These are phyloP conservation scores for Heritiera littoralis DNA, from an alignment of 345 rosid genomes.

Conservation along the genomic window DNA sequence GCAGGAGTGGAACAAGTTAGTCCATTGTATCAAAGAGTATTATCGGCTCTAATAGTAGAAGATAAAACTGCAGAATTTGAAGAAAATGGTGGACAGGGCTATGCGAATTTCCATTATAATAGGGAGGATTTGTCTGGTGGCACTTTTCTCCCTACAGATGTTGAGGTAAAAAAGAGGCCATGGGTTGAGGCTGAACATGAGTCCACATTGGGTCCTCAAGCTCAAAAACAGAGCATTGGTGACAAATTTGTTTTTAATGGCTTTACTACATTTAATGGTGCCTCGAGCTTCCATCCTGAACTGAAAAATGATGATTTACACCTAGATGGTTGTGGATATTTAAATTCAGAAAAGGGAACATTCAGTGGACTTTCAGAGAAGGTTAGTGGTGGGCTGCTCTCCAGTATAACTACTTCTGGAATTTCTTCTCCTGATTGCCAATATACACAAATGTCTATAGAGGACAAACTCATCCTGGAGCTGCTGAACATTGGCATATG, in stretches of 20 bases:
- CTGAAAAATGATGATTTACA: slow-evolving; percentile 21
- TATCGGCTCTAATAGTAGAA: slow-evolving; percentile 56
- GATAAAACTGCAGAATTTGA: slow-evolving; percentile 46
- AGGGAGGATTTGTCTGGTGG: slow-evolving; percentile 30
- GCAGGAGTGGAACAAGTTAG: slow-evolving; percentile 30
- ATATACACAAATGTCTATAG: slow-evolving; percentile 41
- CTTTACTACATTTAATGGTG: slow-evolving; percentile 15
- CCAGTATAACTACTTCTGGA: slow-evolving; percentile 17
- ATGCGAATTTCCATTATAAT: slow-evolving; percentile 26
- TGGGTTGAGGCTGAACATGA: slow-evolving; percentile 33
- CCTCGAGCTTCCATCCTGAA: slow-evolving; percentile 20
- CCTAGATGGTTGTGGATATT: slow-evolving; percentile 27
- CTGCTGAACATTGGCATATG: slow-evolving; percentile 52
- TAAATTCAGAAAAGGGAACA: slow-evolving; percentile 23
- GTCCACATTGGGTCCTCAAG: slow-evolving; percentile 29
- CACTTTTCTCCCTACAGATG: slow-evolving; percentile 19
- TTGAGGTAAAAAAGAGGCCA: slow-evolving; percentile 33
- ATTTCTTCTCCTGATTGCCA: slow-evolving; percentile 33
- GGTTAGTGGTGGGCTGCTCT: slow-evolving; percentile 20
- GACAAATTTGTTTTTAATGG: slow-evolving; percentile 36
- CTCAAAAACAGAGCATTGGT: slow-evolving; percentile 28
- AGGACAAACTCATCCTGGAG: slow-evolving; percentile 48
- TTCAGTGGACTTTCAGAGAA: slow-evolving; percentile 24
- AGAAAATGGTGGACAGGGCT: slow-evolving; percentile 36
- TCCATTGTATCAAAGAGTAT: slow-evolving; percentile 59